Percentiles rank a stretch among this genome's conserved stretches.
Conservation (phyloP, 352 stramenopile genomes). For the Discostella stelligera region DNA sequence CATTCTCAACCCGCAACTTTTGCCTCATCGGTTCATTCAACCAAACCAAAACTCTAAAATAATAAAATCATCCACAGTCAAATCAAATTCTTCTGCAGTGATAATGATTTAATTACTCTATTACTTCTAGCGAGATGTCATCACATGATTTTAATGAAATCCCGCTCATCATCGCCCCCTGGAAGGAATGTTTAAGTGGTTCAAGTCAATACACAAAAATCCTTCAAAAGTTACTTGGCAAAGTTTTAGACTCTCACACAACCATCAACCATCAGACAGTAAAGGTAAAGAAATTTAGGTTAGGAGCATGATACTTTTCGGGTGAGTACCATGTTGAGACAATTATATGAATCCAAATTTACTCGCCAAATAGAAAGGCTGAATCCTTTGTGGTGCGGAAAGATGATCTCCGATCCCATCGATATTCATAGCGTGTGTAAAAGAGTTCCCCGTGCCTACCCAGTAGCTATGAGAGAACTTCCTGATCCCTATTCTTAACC, state of each 20-base stretch:
- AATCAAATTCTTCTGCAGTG: neutral
- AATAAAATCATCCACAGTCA: neutral
- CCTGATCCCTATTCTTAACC: neutral
- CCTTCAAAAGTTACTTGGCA: neutral
- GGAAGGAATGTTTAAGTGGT: neutral
- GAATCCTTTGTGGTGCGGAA: neutral
- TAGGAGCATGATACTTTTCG: slow-evolving; percentile 19
- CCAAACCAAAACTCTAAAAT: neutral
- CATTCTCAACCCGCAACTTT: slow-evolving; percentile 72
- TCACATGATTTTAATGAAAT: no score
- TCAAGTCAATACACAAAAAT: neutral
- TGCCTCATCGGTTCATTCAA: slow-evolving; percentile 63
- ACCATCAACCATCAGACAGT: no score
- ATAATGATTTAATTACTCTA: no score
- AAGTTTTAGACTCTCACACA: neutral
- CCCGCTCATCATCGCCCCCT: no score
- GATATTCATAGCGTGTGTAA: neutral
- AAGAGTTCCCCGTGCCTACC: no score
- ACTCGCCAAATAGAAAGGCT: neutral
- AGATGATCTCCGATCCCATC: neutral
- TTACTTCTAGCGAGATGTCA: no score
- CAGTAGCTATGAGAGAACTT: neutral
- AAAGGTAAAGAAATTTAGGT: slow-evolving; percentile 32
- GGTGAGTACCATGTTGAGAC: neutral
- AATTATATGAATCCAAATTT: neutral